phyloP scores from a whole-genome alignment of 2,329 filamentous ascomycete genomes.

The Fusarium tanahbumbuense region DNA sequence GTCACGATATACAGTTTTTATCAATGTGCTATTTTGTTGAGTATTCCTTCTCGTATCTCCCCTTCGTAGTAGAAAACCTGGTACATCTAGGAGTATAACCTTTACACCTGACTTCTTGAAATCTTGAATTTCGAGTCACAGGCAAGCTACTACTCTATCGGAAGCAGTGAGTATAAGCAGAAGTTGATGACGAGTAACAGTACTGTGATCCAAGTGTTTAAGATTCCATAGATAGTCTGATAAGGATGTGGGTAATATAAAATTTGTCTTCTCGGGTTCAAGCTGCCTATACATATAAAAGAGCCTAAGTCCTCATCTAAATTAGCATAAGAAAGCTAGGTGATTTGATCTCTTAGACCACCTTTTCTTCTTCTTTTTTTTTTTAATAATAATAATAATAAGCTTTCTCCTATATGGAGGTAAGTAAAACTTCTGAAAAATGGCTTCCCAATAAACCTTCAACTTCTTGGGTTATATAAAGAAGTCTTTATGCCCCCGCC shows the following conservation, averaged over 20 bases:
- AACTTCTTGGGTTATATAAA: neutral
- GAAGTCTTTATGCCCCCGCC: neutral
- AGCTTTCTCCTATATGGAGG: neutral
- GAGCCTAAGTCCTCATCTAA: neutral
- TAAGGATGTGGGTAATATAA: neutral
- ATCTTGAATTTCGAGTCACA: neutral
- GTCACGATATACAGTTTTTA: neutral
- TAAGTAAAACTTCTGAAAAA: neutral
- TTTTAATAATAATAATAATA: neutral
- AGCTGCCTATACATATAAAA: neutral
- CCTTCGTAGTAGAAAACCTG: neutral
- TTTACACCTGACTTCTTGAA: neutral
- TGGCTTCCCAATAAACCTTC: neutral
- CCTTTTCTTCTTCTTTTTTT: neutral
- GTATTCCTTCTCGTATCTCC: neutral
- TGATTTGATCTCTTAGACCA: neutral
- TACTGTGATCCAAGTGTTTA: neutral
- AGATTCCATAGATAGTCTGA: neutral
- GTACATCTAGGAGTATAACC: neutral
- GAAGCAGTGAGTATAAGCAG: neutral
- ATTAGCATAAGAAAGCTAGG: neutral
- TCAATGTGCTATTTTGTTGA: neutral
- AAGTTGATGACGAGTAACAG: neutral
- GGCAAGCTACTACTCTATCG: neutral
- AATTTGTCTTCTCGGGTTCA: neutral